Conservation (phyloP, 805 yeast species). For the Nakazawaea ernobii region DNA sequence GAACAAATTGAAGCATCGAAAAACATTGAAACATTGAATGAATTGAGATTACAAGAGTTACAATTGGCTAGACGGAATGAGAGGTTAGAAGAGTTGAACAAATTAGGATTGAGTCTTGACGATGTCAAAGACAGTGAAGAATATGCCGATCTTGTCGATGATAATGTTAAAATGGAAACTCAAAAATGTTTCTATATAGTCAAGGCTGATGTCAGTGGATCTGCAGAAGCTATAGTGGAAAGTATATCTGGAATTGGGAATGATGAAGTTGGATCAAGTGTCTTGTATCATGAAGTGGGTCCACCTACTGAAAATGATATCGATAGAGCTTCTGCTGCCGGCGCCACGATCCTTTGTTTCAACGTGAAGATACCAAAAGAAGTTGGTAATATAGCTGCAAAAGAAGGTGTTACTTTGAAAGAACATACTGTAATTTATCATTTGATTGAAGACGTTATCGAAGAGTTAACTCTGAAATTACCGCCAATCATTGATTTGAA, state of each 20-base stretch:
- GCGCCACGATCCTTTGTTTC: constrained; percentile 73
- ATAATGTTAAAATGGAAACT: constrained; percentile 20
- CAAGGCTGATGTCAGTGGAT: constrained; percentile 91
- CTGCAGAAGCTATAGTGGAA: constrained; percentile 88
- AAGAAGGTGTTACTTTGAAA: constrained; percentile 48
- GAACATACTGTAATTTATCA: constrained; percentile 81
- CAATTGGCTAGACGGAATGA: constrained; percentile 48
- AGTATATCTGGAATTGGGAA: constrained; percentile 81
- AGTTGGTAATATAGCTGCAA: constrained; percentile 51
- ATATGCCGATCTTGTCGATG: constrained; percentile 16
- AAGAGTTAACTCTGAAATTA: constrained; percentile 50
- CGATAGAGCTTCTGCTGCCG: constrained; percentile 61
- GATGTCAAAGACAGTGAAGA: constrained; percentile 33
- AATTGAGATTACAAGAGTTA: constrained; percentile 50
- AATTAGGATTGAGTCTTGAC: constrained; percentile 53
- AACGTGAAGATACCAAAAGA: constrained; percentile 67
- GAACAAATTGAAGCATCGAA: constrained; percentile 50
- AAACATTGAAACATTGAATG: constrained; percentile 68
- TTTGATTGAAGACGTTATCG: constrained; percentile 77
- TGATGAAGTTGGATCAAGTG: constrained; percentile 68
- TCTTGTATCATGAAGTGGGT: constrained; percentile 76
- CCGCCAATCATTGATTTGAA: constrained; percentile 64
- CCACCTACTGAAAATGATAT: constrained; percentile 62
- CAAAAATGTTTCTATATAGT: constrained; percentile 53
- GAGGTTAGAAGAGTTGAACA: constrained; percentile 48